phyloP scores from a whole-genome alignment of 352 stramenopile genomes.

The Pythium phragmitis region DNA sequence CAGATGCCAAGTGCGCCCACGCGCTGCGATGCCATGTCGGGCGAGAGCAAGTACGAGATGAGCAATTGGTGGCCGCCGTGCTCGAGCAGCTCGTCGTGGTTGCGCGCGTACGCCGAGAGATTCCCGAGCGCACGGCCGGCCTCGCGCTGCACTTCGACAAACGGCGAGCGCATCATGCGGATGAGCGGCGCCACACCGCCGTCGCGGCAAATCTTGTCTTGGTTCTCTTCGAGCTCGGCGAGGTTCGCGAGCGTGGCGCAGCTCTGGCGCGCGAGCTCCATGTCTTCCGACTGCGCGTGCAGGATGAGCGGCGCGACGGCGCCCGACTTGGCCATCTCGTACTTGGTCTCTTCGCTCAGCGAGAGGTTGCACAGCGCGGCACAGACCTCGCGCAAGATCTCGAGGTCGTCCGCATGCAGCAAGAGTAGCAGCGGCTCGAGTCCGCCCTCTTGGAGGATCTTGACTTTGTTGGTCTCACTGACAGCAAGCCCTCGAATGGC shows the following conservation, averaged over 20 bases:
- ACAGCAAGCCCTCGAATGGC: slow-evolving; percentile 92
- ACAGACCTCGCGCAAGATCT: slow-evolving; percentile 94
- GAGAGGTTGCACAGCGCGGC: slow-evolving; percentile 95
- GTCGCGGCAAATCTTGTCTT: slow-evolving; percentile 92
- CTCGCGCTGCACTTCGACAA: slow-evolving; percentile 93
- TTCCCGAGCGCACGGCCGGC: slow-evolving; percentile 92
- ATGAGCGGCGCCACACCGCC: slow-evolving; percentile 92
- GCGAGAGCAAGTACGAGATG: slow-evolving; percentile 94
- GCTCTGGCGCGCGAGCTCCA: slow-evolving; percentile 88
- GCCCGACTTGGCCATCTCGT: slow-evolving; percentile 95
- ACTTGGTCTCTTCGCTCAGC: slow-evolving; percentile 96
- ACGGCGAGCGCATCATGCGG: slow-evolving; percentile 94
- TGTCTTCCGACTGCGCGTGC: slow-evolving; percentile 93
- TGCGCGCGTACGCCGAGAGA: slow-evolving; percentile 86
- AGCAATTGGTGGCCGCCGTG: slow-evolving; percentile 92
- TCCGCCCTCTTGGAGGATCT: slow-evolving; percentile 96
- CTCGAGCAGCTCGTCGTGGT: slow-evolving; percentile 91
- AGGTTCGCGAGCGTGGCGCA: slow-evolving; percentile 94
- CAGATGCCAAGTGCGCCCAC: slow-evolving; percentile 93
- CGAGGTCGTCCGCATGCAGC: slow-evolving; percentile 87
- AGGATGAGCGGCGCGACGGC: slow-evolving; percentile 89
- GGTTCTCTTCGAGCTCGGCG: slow-evolving; percentile 94
- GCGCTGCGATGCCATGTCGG: slow-evolving; percentile 92
- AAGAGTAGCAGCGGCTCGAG: slow-evolving; percentile 92
- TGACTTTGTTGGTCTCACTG: slow-evolving; percentile 92